A percentile compares a stretch with the other conserved stretches of the same genome.
These are phyloP conservation scores for Caryopteris hybrid DNA, from an alignment of 305 asterid species.

Conservation along the genomic window DNA sequence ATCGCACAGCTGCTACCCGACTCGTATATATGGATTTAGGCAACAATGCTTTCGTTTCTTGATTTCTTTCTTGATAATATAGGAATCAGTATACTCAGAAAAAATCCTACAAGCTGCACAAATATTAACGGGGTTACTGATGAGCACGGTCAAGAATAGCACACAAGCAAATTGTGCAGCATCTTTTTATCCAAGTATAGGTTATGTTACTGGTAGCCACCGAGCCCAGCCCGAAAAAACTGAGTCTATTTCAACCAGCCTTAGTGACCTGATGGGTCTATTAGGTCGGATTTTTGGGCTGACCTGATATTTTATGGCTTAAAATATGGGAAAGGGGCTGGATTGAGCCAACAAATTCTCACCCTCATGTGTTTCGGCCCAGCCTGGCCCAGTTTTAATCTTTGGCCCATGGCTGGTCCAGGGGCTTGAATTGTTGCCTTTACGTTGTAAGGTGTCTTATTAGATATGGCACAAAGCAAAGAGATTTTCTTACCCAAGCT, in stretches of 20 bases:
- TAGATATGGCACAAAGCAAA: not conserved
- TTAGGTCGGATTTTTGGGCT: not conserved
- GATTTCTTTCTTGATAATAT: constrained; percentile 15
- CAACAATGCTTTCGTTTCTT: not conserved
- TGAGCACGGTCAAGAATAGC: not conserved
- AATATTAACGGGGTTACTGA: not conserved
- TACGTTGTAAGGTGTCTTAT: not conserved
- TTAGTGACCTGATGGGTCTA: not conserved
- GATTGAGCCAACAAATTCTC: not conserved
- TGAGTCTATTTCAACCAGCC: not conserved
- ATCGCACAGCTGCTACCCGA: not conserved
- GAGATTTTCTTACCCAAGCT: constrained; percentile 33
- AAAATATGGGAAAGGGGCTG: not conserved
- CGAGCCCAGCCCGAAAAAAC: not conserved
- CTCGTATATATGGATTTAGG: not conserved
- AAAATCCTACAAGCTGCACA: constrained; percentile 39
- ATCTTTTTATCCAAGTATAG: too few species aligned
- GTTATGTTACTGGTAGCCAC: too few species aligned
- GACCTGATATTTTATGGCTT: not conserved
- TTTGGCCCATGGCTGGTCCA: too few species aligned
- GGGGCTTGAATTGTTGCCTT: too few species aligned
- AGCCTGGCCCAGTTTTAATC: too few species aligned
- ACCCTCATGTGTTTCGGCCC: too few species aligned
- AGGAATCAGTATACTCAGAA: constrained; percentile 37
- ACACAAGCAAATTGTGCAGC: too few species aligned